Percentiles rank a stretch among this genome's conserved stretches.
Conservation (phyloP, 225 moss, liverwort and hornwort genomes). For the Asterella californica region DNA sequence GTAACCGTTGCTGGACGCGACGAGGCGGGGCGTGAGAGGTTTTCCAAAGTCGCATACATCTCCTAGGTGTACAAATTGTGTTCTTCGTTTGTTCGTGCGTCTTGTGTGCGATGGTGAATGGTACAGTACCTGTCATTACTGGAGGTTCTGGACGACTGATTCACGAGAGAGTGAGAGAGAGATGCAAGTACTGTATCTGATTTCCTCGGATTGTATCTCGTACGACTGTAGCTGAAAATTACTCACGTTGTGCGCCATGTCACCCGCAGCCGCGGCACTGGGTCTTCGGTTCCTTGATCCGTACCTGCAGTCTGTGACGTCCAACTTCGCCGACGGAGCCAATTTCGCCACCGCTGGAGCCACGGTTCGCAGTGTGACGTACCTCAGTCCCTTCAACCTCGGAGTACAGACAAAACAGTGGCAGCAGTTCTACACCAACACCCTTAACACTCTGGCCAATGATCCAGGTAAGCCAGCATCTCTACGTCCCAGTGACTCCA, state of each 20-base stretch:
- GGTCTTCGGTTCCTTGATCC: constrained; percentile 38
- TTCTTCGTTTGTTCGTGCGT: background rate
- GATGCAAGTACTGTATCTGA: background rate
- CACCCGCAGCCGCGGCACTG: constrained; percentile 35
- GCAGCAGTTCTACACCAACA: constrained; percentile 36
- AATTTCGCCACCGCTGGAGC: constrained; percentile 54
- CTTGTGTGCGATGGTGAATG: background rate
- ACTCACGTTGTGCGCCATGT: background rate
- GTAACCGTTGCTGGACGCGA: too few relatives aligned
- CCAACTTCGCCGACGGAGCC: constrained; percentile 40
- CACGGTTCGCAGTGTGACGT: constrained; percentile 31
- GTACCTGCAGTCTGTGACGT: constrained; percentile 46
- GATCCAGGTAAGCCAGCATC: constrained; percentile 27
- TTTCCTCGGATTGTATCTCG: background rate
- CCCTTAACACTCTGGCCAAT: background rate
- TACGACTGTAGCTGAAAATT: background rate
- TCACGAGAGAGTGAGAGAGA: too few relatives aligned
- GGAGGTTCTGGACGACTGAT: background rate
- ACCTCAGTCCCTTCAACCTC: constrained; percentile 47
- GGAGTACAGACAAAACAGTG: constrained; percentile 43
- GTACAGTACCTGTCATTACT: background rate
- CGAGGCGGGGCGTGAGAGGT: background rate
- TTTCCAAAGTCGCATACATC: background rate
- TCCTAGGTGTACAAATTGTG: background rate
- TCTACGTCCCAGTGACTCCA: background rate